These are phyloP conservation scores for Phytopythium ostracodes DNA, from an alignment of 352 stramenopile species.

Conservation along the genomic window DNA sequence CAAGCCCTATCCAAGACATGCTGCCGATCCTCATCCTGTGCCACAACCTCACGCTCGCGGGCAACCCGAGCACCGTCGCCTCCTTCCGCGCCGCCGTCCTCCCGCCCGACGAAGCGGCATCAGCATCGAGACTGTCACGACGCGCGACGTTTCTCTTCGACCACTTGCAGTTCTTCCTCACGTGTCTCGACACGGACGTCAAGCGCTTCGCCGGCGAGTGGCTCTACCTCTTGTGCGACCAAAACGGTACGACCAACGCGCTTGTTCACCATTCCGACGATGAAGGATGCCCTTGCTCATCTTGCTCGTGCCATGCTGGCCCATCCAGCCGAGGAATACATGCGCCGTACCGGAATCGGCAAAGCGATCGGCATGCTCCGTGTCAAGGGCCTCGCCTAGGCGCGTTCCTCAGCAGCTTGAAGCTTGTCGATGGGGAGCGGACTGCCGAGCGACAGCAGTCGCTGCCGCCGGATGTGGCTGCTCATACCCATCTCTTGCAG, in stretches of 20 bases:
- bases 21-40: slow-evolving; percentile 61
- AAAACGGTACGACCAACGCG: slow-evolving; percentile 47
- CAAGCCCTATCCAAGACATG: slow-evolving; percentile 38
- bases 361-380: slow-evolving; percentile 74
- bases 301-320: slow-evolving; percentile 9
- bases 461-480: slow-evolving; percentile 72
- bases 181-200: slow-evolving; percentile 64
- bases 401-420: slow-evolving; percentile 6
- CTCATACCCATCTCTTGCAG: slow-evolving; percentile 83
- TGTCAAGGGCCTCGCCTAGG: slow-evolving; percentile 54
- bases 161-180: slow-evolving; percentile 68
- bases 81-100: slow-evolving; percentile 49
- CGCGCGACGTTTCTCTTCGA: slow-evolving; percentile 42
- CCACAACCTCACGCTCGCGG: slow-evolving; percentile 47
- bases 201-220: slow-evolving; percentile 66
- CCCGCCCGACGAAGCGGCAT: background rate
- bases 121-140: background rate
- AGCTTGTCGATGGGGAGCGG: slow-evolving; percentile 8
- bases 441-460: slow-evolving; percentile 53
- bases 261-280: background rate
- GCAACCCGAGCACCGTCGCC: slow-evolving; percentile 15
- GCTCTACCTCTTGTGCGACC: slow-evolving; percentile 65
- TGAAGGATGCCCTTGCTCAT: background rate
- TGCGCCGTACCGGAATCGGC: slow-evolving; percentile 55
- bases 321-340: slow-evolving; percentile 64